These are phyloP conservation scores for Cryphonectria naterciae DNA, from an alignment of 2,329 filamentous ascomycete genomes.

Conservation along the genomic window DNA sequence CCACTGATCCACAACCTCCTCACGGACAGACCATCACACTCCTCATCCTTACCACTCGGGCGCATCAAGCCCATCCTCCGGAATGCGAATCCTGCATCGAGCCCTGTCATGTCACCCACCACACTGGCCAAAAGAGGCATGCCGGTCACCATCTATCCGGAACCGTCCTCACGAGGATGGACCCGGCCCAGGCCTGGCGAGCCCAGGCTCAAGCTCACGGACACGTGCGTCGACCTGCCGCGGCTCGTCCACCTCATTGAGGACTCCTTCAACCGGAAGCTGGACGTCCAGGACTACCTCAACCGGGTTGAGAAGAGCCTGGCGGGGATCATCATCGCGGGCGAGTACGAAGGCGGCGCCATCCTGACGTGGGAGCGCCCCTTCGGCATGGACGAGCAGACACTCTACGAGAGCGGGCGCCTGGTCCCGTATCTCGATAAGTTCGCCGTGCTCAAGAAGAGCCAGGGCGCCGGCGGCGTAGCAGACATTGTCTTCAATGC, in stretches of 20 bases:
- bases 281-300: constrained; percentile 84
- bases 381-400: constrained; percentile 58
- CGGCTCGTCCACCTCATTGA: constrained; percentile 87
- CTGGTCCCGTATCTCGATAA: constrained; percentile 96
- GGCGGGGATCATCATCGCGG: constrained; percentile 91
- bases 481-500: constrained; percentile 96
- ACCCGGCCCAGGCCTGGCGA: constrained; percentile 62
- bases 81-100: constrained; percentile 20
- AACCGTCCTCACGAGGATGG: constrained; percentile 71
- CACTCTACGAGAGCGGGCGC: constrained; percentile 57
- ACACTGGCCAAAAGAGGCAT: constrained; percentile 92
- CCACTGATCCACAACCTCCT: constrained; percentile 93
- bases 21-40: constrained; percentile 91
- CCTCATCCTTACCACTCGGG: constrained; percentile 82
- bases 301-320: constrained; percentile 77
- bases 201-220: constrained; percentile 71
- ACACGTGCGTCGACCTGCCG: constrained; percentile 80
- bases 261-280: constrained; percentile 84
- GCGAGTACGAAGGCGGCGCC: constrained; percentile 94
- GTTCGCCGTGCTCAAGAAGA: constrained; percentile 87
- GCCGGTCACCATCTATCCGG: constrained; percentile 81
- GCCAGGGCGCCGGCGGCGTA: constrained; percentile 88
- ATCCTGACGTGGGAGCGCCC: constrained; percentile 94
- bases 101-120: constrained; percentile 48
- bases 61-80: constrained; percentile 53